phyloP scores from a whole-genome alignment of 1,284 basidiomycete genomes.

The Phellopilus nigrolimitatus region DNA sequence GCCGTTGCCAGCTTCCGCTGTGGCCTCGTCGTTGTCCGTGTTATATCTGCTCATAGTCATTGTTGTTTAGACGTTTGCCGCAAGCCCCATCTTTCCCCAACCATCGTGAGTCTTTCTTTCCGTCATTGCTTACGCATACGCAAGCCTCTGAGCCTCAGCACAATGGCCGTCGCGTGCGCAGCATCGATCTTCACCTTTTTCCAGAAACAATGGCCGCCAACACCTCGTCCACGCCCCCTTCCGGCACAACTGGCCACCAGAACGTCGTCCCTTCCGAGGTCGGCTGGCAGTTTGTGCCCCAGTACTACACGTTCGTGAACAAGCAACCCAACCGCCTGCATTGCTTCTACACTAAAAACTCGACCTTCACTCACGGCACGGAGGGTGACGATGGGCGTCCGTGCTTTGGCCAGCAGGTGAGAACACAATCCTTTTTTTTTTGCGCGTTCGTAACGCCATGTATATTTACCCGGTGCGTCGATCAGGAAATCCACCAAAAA shows the following conservation, averaged over 20 bases:
- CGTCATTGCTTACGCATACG: constrained; percentile 23
- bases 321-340: too few relatives aligned
- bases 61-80: constrained; percentile 8
- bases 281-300: too few relatives aligned
- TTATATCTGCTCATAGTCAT: not conserved
- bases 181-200: not conserved
- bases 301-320: too few relatives aligned
- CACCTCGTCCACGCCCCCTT: constrained; percentile 23
- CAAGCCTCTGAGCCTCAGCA: constrained; percentile 24
- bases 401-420: too few relatives aligned
- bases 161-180: constrained; percentile 11
- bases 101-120: constrained; percentile 26
- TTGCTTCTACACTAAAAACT: too few relatives aligned
- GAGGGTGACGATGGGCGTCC: too few relatives aligned
- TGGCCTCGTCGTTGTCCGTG: constrained; percentile 2
- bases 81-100: constrained; percentile 32
- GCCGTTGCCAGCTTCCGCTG: constrained; percentile 8
- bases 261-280: too few relatives aligned
- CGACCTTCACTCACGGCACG: too few relatives aligned
- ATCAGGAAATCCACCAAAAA: constrained; percentile 95
- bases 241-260: constrained; percentile 21
- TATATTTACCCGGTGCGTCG: too few relatives aligned
- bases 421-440: too few relatives aligned
- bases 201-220: too few relatives aligned
- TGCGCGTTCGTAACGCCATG: too few relatives aligned